Evolutionary conservation across 495 filamentous ascomycete species (phyloP).

Genomic region (Cercophora sp.): DNA sequence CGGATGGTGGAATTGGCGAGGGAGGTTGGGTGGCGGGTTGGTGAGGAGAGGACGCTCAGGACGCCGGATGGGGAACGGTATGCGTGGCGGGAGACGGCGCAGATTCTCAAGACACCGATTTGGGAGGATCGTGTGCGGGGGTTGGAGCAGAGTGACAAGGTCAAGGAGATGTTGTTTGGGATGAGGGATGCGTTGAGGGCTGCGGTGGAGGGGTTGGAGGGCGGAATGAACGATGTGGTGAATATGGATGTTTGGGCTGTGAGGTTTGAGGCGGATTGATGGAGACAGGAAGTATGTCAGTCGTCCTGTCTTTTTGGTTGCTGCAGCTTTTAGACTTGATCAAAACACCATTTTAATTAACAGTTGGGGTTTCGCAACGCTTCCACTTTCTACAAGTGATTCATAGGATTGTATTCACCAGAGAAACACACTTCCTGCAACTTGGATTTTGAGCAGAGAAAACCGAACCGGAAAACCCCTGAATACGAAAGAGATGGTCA

Average conservation of each 20-base stretch:
- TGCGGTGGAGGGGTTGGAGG: slow-evolving; percentile 3
- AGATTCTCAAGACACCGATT: background rate
- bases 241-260: slow-evolving; percentile 9
- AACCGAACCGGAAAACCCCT: too few species aligned
- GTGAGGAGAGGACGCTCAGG: background rate
- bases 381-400: too few species aligned
- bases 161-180: slow-evolving; percentile 4
- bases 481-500: too few species aligned
- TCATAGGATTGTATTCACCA: too few species aligned
- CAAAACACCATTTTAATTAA: too few species aligned
- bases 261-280: slow-evolving; percentile 1
- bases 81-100: slow-evolving; percentile 5
- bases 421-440: too few species aligned
- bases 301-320: too few species aligned
- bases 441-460: too few species aligned
- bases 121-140: slow-evolving; percentile 1
- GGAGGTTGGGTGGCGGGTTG: background rate
- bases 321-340: too few species aligned
- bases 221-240: background rate
- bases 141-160: slow-evolving; percentile 1
- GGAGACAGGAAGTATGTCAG: too few species aligned
- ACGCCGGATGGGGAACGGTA: background rate
- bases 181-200: slow-evolving; percentile 5
- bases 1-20: background rate
- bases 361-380: too few species aligned